These are phyloP conservation scores for Aspergillus conjunctus DNA, from an alignment of 495 filamentous ascomycete genomes.

Conservation along the genomic window DNA sequence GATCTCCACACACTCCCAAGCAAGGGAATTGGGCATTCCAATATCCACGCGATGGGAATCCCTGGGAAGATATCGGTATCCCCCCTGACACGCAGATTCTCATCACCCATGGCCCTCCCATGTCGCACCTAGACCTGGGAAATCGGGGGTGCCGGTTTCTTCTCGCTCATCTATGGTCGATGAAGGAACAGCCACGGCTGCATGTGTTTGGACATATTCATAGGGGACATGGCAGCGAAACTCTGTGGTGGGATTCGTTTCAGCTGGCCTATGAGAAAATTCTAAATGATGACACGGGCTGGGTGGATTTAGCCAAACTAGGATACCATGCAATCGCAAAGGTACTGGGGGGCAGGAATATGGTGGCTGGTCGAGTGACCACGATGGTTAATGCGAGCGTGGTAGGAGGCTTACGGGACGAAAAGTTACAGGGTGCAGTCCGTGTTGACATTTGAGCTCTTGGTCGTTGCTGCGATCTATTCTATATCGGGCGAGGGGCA, in stretches of 20 bases:
- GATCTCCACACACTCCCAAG: constrained; percentile 52
- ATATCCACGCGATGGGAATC: constrained; percentile 31
- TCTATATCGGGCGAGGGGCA: not conserved
- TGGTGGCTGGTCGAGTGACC: not conserved
- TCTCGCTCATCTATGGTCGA: constrained; percentile 59
- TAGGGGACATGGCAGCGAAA: constrained; percentile 51
- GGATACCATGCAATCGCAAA: constrained; percentile 32
- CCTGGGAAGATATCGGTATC: constrained; percentile 36
- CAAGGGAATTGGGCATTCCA: constrained; percentile 56
- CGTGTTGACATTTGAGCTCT: constrained; percentile 5
- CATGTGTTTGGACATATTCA: constrained; percentile 87
- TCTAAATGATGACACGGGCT: constrained; percentile 32
- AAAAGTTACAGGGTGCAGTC: constrained; percentile 9
- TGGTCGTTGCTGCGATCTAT: not conserved
- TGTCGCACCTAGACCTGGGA: constrained; percentile 63
- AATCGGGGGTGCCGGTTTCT: constrained; percentile 47
- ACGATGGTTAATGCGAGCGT: constrained; percentile 11
- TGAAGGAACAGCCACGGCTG: constrained; percentile 46
- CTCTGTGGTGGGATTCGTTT: constrained; percentile 65
- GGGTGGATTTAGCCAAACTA: constrained; percentile 1
- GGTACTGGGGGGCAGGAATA: constrained; percentile 23
- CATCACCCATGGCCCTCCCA: constrained; percentile 63
- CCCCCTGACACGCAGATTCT: constrained; percentile 68
- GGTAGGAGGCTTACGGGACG: constrained; percentile 13
- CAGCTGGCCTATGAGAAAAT: constrained; percentile 63